phyloP scores from a whole-genome alignment of 2,329 filamentous ascomycete genomes.

The Immersiporthe knoxdaviesiana region DNA sequence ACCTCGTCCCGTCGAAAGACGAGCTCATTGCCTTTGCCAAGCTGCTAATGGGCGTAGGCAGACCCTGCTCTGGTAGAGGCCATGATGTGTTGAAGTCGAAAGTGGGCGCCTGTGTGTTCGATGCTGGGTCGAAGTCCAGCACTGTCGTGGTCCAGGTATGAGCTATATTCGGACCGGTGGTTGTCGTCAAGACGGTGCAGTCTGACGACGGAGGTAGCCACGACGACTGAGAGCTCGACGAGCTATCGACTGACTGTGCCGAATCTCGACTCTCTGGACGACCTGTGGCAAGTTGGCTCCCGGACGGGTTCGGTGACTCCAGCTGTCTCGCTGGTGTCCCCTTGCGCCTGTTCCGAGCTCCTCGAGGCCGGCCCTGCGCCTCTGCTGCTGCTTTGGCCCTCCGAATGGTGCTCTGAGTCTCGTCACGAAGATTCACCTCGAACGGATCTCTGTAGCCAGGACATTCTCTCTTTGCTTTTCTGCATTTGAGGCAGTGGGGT shows the following conservation, averaged over 20 bases:
- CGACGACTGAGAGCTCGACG: slow-evolving; percentile 14
- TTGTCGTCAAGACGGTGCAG: slow-evolving; percentile 7
- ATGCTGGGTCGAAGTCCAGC: slow-evolving; percentile 11
- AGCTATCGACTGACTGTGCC: slow-evolving; percentile 13
- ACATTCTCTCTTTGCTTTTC: slow-evolving; percentile 34
- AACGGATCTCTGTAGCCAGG: slow-evolving; percentile 35
- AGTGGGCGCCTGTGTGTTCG: not conserved
- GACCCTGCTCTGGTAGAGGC: slow-evolving; percentile 11
- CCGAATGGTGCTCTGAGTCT: slow-evolving; percentile 34
- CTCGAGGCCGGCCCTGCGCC: slow-evolving; percentile 15
- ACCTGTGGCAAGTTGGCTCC: not conserved
- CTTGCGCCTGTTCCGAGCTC: slow-evolving; percentile 4
- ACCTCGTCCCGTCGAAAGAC: slow-evolving; percentile 20
- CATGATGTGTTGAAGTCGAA: slow-evolving; percentile 22
- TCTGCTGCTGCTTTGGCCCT: slow-evolving; percentile 27
- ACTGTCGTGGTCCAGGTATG: not conserved
- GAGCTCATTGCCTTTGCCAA: slow-evolving; percentile 20
- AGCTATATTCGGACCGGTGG: slow-evolving; percentile 1
- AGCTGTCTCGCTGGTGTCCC: slow-evolving; percentile 11
- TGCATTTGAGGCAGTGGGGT: slow-evolving; percentile 35
- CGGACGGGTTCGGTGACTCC: slow-evolving; percentile 14
- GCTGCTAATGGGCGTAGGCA: slow-evolving; percentile 10
- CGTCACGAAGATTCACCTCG: slow-evolving; percentile 35
- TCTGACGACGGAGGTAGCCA: slow-evolving; percentile 15
- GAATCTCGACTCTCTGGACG: slow-evolving; percentile 10